Percentiles rank a stretch among this genome's conserved stretches.
Conservation (phyloP, 441 rosid species). For the Populus hybrid region DNA sequence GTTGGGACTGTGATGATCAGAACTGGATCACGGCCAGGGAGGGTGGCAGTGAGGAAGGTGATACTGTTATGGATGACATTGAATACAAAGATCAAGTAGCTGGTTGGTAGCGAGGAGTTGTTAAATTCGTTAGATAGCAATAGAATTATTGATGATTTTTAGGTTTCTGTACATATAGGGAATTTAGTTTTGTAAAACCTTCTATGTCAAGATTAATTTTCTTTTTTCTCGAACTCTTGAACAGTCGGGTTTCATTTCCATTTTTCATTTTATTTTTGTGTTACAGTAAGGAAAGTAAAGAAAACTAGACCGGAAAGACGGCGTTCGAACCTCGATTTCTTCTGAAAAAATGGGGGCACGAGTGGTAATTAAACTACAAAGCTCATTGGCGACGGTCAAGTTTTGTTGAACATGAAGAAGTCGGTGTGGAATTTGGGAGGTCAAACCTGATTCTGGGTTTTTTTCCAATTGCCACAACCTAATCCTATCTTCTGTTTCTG, state of each 20-base stretch:
- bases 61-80: constrained; percentile 1
- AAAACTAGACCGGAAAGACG: too few relatives aligned
- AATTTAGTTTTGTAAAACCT: constrained; percentile 12
- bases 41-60: constrained; percentile 4
- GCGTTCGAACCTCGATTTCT: too few relatives aligned
- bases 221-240: neutral
- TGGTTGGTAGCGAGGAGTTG: constrained; percentile 6
- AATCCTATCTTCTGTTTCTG: constrained; percentile 1
- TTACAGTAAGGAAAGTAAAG: too few relatives aligned
- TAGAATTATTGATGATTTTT: neutral
- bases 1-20: constrained; percentile 39
- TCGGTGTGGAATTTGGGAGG: neutral
- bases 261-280: neutral
- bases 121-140: neutral
- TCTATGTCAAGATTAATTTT: neutral
- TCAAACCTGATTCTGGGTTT: neutral
- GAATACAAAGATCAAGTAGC: constrained; percentile 15
- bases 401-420: neutral
- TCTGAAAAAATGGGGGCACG: too few relatives aligned
- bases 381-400: neutral
- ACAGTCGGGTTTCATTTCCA: neutral
- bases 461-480: neutral
- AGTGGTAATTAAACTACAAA: too few relatives aligned
- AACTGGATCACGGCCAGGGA: constrained; percentile 54
- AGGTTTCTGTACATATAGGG: constrained; percentile 14